These are phyloP conservation scores for Boehmeria nivea DNA, from an alignment of 306 rosid genomes.

Conservation along the genomic window DNA sequence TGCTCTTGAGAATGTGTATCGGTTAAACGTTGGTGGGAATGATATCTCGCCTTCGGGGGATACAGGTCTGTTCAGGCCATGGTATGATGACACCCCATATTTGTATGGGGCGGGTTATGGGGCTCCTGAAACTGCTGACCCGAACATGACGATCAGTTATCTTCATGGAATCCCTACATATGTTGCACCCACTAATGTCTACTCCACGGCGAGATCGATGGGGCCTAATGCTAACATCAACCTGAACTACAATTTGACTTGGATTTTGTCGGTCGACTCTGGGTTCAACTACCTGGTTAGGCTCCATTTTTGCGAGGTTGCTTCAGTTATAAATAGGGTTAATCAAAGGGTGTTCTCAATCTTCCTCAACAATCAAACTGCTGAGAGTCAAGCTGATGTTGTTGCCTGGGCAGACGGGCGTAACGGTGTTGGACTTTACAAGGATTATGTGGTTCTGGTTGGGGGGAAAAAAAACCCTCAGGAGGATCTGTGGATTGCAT, in stretches of 20 bases:
- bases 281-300: slow-evolving; percentile 83
- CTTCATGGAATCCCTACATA: slow-evolving; percentile 37
- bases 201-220: slow-evolving; percentile 79
- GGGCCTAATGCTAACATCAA: slow-evolving; percentile 53
- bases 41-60: slow-evolving; percentile 67
- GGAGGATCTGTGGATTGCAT: slow-evolving; percentile 65
- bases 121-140: slow-evolving; percentile 48
- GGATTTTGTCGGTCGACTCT: slow-evolving; percentile 68
- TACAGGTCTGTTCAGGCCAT: slow-evolving; percentile 79
- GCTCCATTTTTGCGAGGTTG: slow-evolving; percentile 83
- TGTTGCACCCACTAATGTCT: slow-evolving; percentile 66
- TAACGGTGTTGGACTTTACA: slow-evolving; percentile 43
- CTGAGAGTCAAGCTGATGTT: slow-evolving; percentile 42
- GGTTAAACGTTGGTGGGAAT: slow-evolving; percentile 86
- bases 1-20: slow-evolving; percentile 63
- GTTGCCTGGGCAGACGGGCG: slow-evolving; percentile 20
- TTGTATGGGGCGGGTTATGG: slow-evolving; percentile 64
- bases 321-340: slow-evolving; percentile 17
- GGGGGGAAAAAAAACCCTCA: slow-evolving; percentile 58
- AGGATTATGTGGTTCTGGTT: slow-evolving; percentile 58
- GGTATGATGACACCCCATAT: slow-evolving; percentile 59
- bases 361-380: slow-evolving; percentile 65
- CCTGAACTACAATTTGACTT: slow-evolving; percentile 65
- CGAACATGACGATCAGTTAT: slow-evolving; percentile 36
- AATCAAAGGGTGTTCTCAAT: slow-evolving; percentile 71